Percentiles rank a stretch among this genome's conserved stretches.
phyloP scores from a whole-genome alignment of 1,284 basidiomycete genomes.

The Rhodotorula sp. region DNA sequence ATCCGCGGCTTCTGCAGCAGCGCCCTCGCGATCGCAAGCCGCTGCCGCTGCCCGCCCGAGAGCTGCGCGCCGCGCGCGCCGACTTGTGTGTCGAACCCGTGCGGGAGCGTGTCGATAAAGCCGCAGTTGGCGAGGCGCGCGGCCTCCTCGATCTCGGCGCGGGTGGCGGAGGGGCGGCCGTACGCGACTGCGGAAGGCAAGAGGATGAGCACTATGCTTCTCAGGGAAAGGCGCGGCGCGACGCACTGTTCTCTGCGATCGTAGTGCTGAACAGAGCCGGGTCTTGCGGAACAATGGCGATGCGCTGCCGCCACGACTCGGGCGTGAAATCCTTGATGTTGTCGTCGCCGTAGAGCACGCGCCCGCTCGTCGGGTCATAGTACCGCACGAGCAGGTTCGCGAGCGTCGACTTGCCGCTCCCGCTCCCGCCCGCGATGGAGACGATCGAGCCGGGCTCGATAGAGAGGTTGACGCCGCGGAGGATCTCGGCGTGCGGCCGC shows the following conservation, averaged over 20 bases:
- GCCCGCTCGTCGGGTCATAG: conserved; percentile 85
- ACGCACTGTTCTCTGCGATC: conserved; percentile 45
- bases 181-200: conserved; percentile 71
- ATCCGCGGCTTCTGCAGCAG: conserved; percentile 56
- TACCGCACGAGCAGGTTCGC: conserved; percentile 85
- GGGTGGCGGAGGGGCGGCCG: conserved; percentile 70
- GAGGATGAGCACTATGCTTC: too few relatives aligned
- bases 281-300: conserved; percentile 81
- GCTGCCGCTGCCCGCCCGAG: conserved; percentile 56
- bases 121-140: conserved; percentile 84
- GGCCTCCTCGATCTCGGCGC: conserved; percentile 81
- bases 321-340: conserved; percentile 82
- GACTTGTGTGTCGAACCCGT: conserved; percentile 72
- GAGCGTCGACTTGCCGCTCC: conserved; percentile 73
- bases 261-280: conserved; percentile 45
- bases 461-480: conserved; percentile 66
- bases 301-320: conserved; percentile 78
- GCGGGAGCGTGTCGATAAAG: conserved; percentile 88
- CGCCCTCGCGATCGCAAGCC: conserved; percentile 57
- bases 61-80: conserved; percentile 46
- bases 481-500: conserved; percentile 69
- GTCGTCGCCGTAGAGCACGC: conserved; percentile 65
- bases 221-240: too few relatives aligned
- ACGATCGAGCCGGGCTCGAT: conserved; percentile 62
- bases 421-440: conserved; percentile 51